Evolutionary conservation across 176 grass and related monocot species (phyloP).

Genomic region (Oryza nivara): DNA sequence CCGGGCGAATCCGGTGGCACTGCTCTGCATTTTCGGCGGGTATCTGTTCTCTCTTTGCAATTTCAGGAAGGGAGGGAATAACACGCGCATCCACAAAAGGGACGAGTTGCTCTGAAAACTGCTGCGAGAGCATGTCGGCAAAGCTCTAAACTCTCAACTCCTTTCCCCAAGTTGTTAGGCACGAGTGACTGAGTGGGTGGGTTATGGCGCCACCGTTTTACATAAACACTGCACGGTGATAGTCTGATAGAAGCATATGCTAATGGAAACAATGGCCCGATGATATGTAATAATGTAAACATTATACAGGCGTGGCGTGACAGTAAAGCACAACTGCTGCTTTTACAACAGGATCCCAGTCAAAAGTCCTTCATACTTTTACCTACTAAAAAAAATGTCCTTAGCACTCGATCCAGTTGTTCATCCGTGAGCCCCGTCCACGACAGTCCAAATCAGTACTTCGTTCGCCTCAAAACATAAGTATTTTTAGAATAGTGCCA

Average conservation of each 20-base stretch:
- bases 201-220: not conserved
- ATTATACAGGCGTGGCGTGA: not conserved
- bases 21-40: too few relatives aligned
- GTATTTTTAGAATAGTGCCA: too few relatives aligned
- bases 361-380: not conserved
- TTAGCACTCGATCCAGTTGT: not conserved
- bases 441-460: not conserved
- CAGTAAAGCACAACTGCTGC: not conserved
- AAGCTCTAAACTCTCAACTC: not conserved
- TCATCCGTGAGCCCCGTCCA: not conserved
- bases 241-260: too few relatives aligned
- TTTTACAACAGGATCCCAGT: not conserved
- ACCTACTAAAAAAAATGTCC: not conserved
- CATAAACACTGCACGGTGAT: not conserved
- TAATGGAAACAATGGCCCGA: too few relatives aligned
- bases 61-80: not conserved
- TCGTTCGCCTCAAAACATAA: too few relatives aligned
- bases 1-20: too few relatives aligned
- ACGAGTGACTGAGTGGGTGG: not conserved
- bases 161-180: not conserved
- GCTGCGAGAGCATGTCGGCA: not conserved
- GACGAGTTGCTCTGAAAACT: not conserved
- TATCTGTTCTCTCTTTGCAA: too few relatives aligned
- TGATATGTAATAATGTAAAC: not conserved
- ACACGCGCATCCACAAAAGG: not conserved